These are phyloP conservation scores for Cryphonectria parasitica DNA, from an alignment of 2,329 filamentous ascomycete genomes.

Conservation along the genomic window DNA sequence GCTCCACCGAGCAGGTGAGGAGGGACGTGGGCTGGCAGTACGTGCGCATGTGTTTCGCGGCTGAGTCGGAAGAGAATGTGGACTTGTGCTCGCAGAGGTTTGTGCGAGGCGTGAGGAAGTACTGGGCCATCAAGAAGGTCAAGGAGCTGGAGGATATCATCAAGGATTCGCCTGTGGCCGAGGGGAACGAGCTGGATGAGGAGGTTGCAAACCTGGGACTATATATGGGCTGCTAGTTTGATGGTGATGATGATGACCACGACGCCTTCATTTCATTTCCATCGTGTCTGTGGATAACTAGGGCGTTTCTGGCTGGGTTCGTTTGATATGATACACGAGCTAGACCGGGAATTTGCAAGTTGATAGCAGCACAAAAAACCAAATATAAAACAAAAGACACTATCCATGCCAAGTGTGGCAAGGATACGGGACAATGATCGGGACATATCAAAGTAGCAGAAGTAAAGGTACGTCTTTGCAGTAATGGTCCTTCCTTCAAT, in stretches of 20 bases:
- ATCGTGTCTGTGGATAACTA: neutral
- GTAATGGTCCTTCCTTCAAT: neutral
- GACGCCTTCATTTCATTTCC: neutral
- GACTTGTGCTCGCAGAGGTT: conserved; percentile 65
- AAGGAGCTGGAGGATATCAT: conserved; percentile 67
- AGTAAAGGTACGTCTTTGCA: neutral
- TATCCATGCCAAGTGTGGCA: neutral
- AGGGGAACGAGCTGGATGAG: conserved; percentile 28
- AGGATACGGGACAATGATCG: neutral
- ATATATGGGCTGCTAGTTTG: conserved; percentile 37
- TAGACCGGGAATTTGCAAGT: neutral
- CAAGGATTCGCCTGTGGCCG: conserved; percentile 38
- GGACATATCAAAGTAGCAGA: neutral
- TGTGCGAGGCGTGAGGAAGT: conserved; percentile 69
- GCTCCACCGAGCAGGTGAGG: conserved; percentile 63
- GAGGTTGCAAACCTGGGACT: conserved; percentile 38
- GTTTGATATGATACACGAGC: neutral
- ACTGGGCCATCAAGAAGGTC: conserved; percentile 75
- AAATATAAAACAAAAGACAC: neutral
- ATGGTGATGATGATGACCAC: neutral
- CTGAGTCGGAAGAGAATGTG: conserved; percentile 74
- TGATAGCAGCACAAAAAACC: neutral
- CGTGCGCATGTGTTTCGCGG: conserved; percentile 82
- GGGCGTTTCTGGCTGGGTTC: conserved; percentile 5
- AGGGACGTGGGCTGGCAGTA: conserved; percentile 69